Conservation (phyloP, 2,329 filamentous ascomycete genomes). For the Claviceps digitariae region DNA sequence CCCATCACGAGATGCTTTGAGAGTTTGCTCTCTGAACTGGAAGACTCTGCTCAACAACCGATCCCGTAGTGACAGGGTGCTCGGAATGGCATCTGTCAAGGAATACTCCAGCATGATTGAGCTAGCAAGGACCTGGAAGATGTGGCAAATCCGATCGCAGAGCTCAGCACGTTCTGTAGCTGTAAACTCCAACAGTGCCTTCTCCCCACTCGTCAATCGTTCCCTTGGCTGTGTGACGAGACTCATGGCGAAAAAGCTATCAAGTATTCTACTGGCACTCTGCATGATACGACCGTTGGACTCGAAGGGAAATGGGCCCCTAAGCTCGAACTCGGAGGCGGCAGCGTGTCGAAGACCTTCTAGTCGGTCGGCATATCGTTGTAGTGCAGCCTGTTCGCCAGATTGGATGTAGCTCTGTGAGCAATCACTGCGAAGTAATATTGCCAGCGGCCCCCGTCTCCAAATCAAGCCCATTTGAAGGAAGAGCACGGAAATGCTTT, state of each 20-base stretch:
- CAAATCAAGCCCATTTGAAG: slow-evolving; percentile 85
- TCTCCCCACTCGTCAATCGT: slow-evolving; percentile 60
- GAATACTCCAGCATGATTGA: slow-evolving; percentile 85
- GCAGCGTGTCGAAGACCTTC: slow-evolving; percentile 59
- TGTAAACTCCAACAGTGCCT: slow-evolving; percentile 62
- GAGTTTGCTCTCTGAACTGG: slow-evolving; percentile 56
- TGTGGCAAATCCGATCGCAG: slow-evolving; percentile 74
- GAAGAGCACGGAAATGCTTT: slow-evolving; percentile 72
- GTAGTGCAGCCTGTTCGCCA: slow-evolving; percentile 70
- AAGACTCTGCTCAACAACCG: slow-evolving; percentile 71
- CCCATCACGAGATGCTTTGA: not conserved
- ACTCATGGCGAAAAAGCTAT: slow-evolving; percentile 87
- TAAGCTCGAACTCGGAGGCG: slow-evolving; percentile 66
- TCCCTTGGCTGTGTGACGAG: slow-evolving; percentile 70
- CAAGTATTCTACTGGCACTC: slow-evolving; percentile 65
- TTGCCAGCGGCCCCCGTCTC: slow-evolving; percentile 77
- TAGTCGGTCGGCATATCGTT: slow-evolving; percentile 56
- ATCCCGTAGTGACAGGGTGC: slow-evolving; percentile 61
- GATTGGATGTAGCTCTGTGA: slow-evolving; percentile 61
- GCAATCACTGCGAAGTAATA: slow-evolving; percentile 45
- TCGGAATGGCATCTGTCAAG: slow-evolving; percentile 69
- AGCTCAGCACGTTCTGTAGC: slow-evolving; percentile 63
- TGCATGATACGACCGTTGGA: slow-evolving; percentile 57
- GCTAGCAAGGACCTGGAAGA: slow-evolving; percentile 66
- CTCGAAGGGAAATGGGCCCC: slow-evolving; percentile 63